Evolutionary conservation across 345 rosid species (phyloP).

Genomic region (Conringia planisiliqua): DNA sequence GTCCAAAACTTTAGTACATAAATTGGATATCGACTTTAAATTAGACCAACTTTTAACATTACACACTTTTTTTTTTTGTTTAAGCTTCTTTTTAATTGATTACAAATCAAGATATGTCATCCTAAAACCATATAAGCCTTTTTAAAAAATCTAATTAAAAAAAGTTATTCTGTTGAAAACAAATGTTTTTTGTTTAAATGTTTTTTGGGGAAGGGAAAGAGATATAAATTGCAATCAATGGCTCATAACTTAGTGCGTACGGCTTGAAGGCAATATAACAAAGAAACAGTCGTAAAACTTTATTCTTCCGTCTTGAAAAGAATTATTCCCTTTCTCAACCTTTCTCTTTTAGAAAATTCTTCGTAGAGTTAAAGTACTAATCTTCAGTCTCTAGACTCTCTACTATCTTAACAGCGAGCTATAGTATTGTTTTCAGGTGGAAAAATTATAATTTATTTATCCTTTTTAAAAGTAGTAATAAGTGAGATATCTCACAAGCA

Average conservation of each 20-base stretch:
- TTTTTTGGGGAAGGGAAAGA: background rate
- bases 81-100: background rate
- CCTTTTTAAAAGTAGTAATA: too few relatives aligned
- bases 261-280: background rate
- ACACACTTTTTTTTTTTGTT: background rate
- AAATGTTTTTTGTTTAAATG: background rate
- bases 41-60: background rate
- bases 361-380: background rate
- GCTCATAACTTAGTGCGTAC: slow-evolving; percentile 12
- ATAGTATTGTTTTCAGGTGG: background rate
- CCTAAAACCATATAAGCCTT: background rate
- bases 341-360: background rate
- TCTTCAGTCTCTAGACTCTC: too few relatives aligned
- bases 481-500: background rate
- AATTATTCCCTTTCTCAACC: background rate
- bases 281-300: background rate
- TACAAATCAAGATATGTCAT: background rate
- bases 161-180: too few relatives aligned
- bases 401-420: too few relatives aligned
- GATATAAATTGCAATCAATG: slow-evolving; percentile 9
- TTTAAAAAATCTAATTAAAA: too few relatives aligned
- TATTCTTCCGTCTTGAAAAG: slow-evolving; percentile 1
- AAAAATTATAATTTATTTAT: too few relatives aligned
- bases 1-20: background rate
- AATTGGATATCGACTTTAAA: background rate